Conservation (phyloP, 768 basidiomycete species). For the Hydnomerulius pinastri region DNA sequence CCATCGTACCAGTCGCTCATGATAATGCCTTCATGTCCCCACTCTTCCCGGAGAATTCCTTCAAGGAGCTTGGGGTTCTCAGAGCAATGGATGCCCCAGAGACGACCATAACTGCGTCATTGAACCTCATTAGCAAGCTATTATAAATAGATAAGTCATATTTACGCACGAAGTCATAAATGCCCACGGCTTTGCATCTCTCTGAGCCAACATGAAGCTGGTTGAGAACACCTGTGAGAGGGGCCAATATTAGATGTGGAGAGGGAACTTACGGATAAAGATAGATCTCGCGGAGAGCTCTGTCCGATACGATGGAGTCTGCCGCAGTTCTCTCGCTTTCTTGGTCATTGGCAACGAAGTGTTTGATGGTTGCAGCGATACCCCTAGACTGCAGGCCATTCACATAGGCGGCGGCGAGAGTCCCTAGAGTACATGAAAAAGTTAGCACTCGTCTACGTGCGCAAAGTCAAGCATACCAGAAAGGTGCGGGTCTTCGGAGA, state of each 20-base stretch:
- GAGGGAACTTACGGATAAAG: conserved; percentile 56
- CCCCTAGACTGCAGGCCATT: conserved; percentile 67
- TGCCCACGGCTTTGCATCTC: conserved; percentile 59
- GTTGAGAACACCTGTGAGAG: not conserved
- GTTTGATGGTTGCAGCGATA: conserved; percentile 74
- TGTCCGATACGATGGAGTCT: conserved; percentile 62
- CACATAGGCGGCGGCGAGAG: conserved; percentile 64
- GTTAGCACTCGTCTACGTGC: no score
- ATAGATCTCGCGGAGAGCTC: conserved; percentile 73
- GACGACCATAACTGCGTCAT: conserved; percentile 40
- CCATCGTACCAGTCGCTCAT: conserved; percentile 49
- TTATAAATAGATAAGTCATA: conserved; percentile 12
- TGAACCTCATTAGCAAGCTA: no score
- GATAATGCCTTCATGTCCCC: conserved; percentile 48
- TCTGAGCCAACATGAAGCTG: conserved; percentile 71
- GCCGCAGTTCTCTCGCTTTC: conserved; percentile 69
- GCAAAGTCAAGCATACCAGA: no score
- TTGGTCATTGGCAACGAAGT: conserved; percentile 74
- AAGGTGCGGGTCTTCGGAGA: conserved; percentile 69
- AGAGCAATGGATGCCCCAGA: conserved; percentile 45
- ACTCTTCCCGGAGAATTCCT: conserved; percentile 48
- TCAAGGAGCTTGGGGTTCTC: conserved; percentile 45
- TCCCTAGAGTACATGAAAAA: conserved; percentile 44
- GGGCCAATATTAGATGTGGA: not conserved
- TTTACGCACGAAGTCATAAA: conserved; percentile 63